These are phyloP conservation scores for Grigorovia jiainica DNA, from an alignment of 805 yeast species.

Conservation along the genomic window DNA sequence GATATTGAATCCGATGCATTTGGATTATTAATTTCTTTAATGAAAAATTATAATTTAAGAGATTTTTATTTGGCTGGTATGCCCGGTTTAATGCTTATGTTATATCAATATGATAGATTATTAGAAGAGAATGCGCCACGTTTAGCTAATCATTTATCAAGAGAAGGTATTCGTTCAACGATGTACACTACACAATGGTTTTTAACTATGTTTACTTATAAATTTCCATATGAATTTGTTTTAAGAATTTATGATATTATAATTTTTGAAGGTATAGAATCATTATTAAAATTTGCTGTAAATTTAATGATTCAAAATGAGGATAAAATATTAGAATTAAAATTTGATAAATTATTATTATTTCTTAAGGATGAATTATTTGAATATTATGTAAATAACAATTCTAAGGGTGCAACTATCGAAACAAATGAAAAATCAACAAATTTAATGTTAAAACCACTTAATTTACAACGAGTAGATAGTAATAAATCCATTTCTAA, in stretches of 20 bases:
- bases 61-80: constrained; percentile 75
- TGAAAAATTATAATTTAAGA: constrained; percentile 79
- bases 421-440: no score
- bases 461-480: constrained; percentile 1
- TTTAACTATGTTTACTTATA: constrained; percentile 87
- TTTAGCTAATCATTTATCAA: constrained; percentile 62
- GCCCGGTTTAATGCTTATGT: constrained; percentile 80
- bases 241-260: constrained; percentile 80
- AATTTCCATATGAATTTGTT: constrained; percentile 84
- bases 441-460: constrained; percentile 3
- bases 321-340: constrained; percentile 43
- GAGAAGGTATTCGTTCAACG: constrained; percentile 82
- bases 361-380: constrained; percentile 76
- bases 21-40: constrained; percentile 65
- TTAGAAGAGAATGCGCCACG: constrained; percentile 69
- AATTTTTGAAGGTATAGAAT: constrained; percentile 84
- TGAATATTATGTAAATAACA: constrained; percentile 48
- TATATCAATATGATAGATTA: constrained; percentile 86
- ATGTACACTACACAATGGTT: constrained; percentile 99
- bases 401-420: no score
- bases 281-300: constrained; percentile 73
- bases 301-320: constrained; percentile 70
- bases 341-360: constrained; percentile 68
- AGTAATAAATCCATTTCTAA: not conserved
- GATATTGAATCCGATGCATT: constrained; percentile 69